These are phyloP conservation scores for Arabidopsis hybrid DNA, from an alignment of 441 rosid species.

Conservation along the genomic window DNA sequence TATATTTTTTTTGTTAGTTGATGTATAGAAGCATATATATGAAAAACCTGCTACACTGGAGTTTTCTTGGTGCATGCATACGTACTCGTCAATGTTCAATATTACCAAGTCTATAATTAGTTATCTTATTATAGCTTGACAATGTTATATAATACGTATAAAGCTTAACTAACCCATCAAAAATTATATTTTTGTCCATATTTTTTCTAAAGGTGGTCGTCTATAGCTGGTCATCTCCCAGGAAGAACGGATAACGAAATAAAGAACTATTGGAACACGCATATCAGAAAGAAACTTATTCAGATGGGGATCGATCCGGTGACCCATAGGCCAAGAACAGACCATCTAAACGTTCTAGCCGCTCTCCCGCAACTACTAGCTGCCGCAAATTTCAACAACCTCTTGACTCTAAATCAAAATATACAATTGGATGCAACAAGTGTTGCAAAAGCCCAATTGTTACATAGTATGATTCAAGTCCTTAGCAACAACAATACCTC, in stretches of 20 bases:
- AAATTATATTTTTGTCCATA: neutral
- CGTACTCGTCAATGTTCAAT: slow-evolving; percentile 32
- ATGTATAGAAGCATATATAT: slow-evolving; percentile 9
- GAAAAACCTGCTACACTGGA: slow-evolving; percentile 37
- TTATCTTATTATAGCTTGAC: slow-evolving; percentile 18
- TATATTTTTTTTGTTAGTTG: slow-evolving; percentile 23
- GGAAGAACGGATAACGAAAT: slow-evolving; percentile 75
- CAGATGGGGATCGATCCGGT: slow-evolving; percentile 67
- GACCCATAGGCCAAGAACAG: slow-evolving; percentile 71
- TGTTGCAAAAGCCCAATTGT: slow-evolving; percentile 60
- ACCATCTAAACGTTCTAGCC: slow-evolving; percentile 52
- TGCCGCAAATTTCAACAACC: slow-evolving; percentile 48
- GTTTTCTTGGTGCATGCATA: slow-evolving; percentile 43
- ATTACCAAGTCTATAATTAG: slow-evolving; percentile 9
- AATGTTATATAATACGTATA: slow-evolving; percentile 29
- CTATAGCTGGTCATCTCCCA: slow-evolving; percentile 69
- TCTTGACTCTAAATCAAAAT: slow-evolving; percentile 43
- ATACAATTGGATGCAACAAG: slow-evolving; percentile 59
- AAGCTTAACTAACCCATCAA: slow-evolving; percentile 36
- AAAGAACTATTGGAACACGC: slow-evolving; percentile 73
- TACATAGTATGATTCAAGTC: slow-evolving; percentile 57
- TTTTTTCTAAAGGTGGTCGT: slow-evolving; percentile 60
- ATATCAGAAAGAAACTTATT: slow-evolving; percentile 66
- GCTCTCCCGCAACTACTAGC: slow-evolving; percentile 59
- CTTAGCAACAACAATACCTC: slow-evolving; percentile 43